Percentiles rank a stretch among this genome's conserved stretches.
These are phyloP conservation scores for Perkinsus marinus DNA, from an alignment of 169 alveolate genomes.

Conservation along the genomic window DNA sequence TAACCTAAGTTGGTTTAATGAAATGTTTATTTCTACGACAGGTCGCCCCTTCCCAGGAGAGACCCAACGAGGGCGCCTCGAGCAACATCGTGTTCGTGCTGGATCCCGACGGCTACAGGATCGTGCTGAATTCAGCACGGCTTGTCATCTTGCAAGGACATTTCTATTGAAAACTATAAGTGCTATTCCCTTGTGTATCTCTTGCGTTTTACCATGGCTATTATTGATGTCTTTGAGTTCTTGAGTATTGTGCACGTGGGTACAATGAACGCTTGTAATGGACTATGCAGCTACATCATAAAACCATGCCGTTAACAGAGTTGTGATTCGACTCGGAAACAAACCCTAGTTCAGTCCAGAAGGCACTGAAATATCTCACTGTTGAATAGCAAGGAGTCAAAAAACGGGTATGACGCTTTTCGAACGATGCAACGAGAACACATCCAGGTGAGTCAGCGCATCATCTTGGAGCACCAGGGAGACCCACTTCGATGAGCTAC, in stretches of 20 bases:
- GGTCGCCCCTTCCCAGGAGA: constrained; percentile 40
- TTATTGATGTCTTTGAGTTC: background rate
- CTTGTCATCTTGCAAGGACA: background rate
- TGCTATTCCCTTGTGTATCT: background rate
- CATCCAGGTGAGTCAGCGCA: too few relatives aligned
- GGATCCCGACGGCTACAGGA: constrained; percentile 58
- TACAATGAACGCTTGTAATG: background rate
- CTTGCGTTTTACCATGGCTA: background rate
- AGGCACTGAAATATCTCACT: too few relatives aligned
- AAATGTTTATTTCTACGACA: constrained; percentile 11
- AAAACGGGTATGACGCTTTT: too few relatives aligned
- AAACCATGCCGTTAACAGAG: too few relatives aligned
- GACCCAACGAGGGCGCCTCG: constrained; percentile 52
- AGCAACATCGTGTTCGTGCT: constrained; percentile 45
- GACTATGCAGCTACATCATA: background rate
- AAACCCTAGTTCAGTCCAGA: too few relatives aligned
- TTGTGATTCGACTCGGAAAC: too few relatives aligned
- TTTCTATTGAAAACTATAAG: background rate
- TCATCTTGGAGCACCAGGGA: too few relatives aligned
- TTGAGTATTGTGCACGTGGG: background rate
- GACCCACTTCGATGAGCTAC: too few relatives aligned
- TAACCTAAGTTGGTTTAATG: background rate
- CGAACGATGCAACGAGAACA: too few relatives aligned
- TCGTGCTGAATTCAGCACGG: constrained; percentile 34
- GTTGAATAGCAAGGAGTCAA: too few relatives aligned